Evolutionary conservation across 2,329 filamentous ascomycete species (phyloP).

Genomic region (Colletotrichum tanaceti): DNA sequence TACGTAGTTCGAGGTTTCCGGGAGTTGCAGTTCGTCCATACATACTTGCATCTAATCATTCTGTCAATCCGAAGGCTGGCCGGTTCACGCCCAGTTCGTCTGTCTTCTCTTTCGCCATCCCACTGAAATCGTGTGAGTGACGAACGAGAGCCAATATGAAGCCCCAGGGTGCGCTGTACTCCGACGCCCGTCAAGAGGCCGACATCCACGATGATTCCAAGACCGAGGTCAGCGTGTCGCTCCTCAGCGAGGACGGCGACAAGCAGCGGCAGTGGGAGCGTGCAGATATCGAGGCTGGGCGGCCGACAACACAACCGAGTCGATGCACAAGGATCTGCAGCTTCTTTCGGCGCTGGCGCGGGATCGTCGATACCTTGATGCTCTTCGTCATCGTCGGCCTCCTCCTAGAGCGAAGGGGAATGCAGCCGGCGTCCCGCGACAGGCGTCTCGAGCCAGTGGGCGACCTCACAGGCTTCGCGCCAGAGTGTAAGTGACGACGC

Average conservation of each 20-base stretch:
- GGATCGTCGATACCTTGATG: constrained; percentile 51
- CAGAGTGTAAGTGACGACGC: constrained; percentile 46
- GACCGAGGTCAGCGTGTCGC: constrained; percentile 34
- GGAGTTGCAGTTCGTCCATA: background rate
- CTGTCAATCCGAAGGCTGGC: background rate
- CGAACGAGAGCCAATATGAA: constrained; percentile 10
- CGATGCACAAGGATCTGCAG: constrained; percentile 11
- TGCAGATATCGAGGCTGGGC: constrained; percentile 23
- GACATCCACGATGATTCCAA: constrained; percentile 23
- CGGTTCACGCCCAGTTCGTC: background rate
- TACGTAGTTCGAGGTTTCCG: background rate
- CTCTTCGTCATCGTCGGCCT: constrained; percentile 51
- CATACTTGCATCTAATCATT: background rate
- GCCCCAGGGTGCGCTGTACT: constrained; percentile 10
- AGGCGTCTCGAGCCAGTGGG: constrained; percentile 49
- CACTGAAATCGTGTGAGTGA: background rate
- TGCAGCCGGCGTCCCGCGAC: constrained; percentile 29
- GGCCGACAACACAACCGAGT: background rate
- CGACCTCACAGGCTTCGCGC: constrained; percentile 56
- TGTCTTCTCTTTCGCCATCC: background rate
- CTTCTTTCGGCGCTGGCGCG: constrained; percentile 34
- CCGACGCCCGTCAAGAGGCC: constrained; percentile 16
- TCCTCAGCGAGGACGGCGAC: constrained; percentile 28
- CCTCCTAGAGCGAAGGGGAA: constrained; percentile 48
- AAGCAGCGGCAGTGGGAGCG: constrained; percentile 19